These are phyloP conservation scores for Globisporangium spinosum DNA, from an alignment of 352 stramenopile genomes.

Conservation along the genomic window DNA sequence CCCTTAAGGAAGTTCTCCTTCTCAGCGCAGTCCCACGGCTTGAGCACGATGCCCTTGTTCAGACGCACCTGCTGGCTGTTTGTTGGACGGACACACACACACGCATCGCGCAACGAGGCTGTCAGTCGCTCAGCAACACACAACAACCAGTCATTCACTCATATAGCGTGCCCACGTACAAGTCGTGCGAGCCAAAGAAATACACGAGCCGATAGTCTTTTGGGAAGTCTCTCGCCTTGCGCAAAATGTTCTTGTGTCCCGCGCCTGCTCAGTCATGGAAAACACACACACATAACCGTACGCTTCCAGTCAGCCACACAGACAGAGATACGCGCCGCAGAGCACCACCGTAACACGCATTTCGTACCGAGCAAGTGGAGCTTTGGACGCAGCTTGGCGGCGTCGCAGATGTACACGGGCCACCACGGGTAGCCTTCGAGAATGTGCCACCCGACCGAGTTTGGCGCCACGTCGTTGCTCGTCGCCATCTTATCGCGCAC, in stretches of 20 bases:
- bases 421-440: slow-evolving; percentile 84
- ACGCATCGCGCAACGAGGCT: slow-evolving; percentile 1
- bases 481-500: slow-evolving; percentile 3
- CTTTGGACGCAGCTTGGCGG: slow-evolving; percentile 62
- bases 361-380: slow-evolving; percentile 56
- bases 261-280: slow-evolving; percentile 25
- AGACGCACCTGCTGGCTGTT: slow-evolving; percentile 49
- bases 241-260: slow-evolving; percentile 63
- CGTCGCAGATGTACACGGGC: slow-evolving; percentile 84
- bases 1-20: slow-evolving; percentile 69
- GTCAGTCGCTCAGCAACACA: slow-evolving; percentile 1
- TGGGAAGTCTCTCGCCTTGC: slow-evolving; percentile 71
- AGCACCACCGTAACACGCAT: too few species aligned
- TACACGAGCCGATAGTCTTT: slow-evolving; percentile 76
- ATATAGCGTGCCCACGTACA: slow-evolving; percentile 40
- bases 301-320: background rate
- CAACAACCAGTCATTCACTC: background rate
- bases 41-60: slow-evolving; percentile 64
- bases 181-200: slow-evolving; percentile 81
- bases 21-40: slow-evolving; percentile 68
- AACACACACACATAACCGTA: background rate
- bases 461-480: slow-evolving; percentile 26
- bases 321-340: too few species aligned
- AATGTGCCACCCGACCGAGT: slow-evolving; percentile 84
- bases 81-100: background rate